phyloP scores from a whole-genome alignment of 2,329 filamentous ascomycete species.

The Fusarium siculi region DNA sequence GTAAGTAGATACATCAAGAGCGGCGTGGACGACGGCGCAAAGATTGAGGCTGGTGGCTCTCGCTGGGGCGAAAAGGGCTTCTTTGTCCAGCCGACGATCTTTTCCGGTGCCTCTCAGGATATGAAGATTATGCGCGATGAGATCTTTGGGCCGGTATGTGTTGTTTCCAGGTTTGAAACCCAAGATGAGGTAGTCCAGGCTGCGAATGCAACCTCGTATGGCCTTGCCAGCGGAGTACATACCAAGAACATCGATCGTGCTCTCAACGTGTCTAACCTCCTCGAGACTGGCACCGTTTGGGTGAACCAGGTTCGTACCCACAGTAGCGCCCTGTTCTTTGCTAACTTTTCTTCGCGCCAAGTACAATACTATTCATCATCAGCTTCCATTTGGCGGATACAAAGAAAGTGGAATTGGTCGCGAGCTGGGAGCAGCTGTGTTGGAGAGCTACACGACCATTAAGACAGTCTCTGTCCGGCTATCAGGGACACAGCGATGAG shows the following conservation, averaged over 20 bases:
- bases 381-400: neutral
- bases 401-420: neutral
- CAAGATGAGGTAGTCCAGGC: neutral
- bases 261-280: neutral
- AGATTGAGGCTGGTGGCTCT: neutral
- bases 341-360: accelerated
- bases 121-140: neutral
- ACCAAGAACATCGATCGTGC: neutral
- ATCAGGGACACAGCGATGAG: accelerated
- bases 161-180: neutral
- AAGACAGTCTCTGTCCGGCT: neutral
- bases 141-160: accelerated
- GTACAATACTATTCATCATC: neutral
- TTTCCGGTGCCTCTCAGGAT: neutral
- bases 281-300: neutral
- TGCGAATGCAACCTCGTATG: accelerated
- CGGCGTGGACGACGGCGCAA: neutral
- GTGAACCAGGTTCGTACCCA: neutral
- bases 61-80: neutral
- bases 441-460: neutral
- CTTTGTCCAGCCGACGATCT: accelerated
- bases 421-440: neutral
- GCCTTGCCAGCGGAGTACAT: neutral
- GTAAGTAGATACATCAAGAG: neutral
- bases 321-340: accelerated